These are phyloP conservation scores for Gnomoniopsis sp. DNA, from an alignment of 2,329 filamentous ascomycete genomes.

Conservation along the genomic window DNA sequence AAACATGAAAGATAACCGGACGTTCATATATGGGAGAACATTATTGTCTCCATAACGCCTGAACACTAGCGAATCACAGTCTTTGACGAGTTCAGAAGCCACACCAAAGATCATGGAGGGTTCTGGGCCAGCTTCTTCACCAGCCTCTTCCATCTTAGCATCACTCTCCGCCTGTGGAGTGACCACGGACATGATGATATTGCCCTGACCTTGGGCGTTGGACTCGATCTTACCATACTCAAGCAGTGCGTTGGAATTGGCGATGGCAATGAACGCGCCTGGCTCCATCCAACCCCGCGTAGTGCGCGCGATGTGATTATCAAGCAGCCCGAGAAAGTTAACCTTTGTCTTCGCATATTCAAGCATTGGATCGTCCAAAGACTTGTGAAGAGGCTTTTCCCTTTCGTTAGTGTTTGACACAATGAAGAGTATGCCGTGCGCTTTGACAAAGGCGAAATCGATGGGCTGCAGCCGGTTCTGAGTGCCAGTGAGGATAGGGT, in stretches of 20 bases:
- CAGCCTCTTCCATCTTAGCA: slow-evolving; percentile 1
- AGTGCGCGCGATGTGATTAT: slow-evolving; percentile 52
- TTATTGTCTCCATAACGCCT: slow-evolving; percentile 53
- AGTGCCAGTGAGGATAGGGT: slow-evolving; percentile 44
- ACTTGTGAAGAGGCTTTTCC: slow-evolving; percentile 5
- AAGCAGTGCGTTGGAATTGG: slow-evolving; percentile 53
- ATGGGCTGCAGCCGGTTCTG: slow-evolving; percentile 34
- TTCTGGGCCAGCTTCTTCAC: background rate
- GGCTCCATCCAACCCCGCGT: slow-evolving; percentile 50
- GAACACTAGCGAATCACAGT: slow-evolving; percentile 46
- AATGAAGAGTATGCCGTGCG: slow-evolving; percentile 61
- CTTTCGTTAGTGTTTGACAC: slow-evolving; percentile 10
- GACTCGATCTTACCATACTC: slow-evolving; percentile 42
- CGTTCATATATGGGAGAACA: slow-evolving; percentile 60
- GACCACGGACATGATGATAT: slow-evolving; percentile 41
- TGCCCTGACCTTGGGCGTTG: slow-evolving; percentile 23
- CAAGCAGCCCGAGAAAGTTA: slow-evolving; percentile 52
- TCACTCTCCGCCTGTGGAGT: slow-evolving; percentile 1
- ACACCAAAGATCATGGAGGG: slow-evolving; percentile 28
- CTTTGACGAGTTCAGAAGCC: slow-evolving; percentile 38
- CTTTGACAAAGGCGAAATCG: slow-evolving; percentile 60
- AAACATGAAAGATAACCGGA: slow-evolving; percentile 56
- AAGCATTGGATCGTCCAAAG: slow-evolving; percentile 27
- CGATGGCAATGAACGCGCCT: slow-evolving; percentile 55
- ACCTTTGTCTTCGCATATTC: background rate